A percentile compares a stretch with the other conserved stretches of the same genome.
These are phyloP conservation scores for Conidiobolus incongruus DNA, from an alignment of 371 early-diverging fungal species.

Conservation along the genomic window DNA sequence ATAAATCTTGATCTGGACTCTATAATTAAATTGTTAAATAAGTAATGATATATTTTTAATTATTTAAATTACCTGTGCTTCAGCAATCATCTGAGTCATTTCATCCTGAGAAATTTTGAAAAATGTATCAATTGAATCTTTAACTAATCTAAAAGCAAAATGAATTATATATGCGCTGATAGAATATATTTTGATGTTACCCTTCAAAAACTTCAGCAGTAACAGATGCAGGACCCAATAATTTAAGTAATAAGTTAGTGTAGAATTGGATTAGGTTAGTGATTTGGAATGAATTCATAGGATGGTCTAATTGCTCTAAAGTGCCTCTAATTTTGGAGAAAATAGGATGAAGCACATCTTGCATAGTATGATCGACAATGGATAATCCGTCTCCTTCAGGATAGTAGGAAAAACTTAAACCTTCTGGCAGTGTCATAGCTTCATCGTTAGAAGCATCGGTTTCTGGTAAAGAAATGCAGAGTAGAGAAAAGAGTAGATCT, in stretches of 20 bases:
- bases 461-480: background rate
- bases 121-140: background rate
- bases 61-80: background rate
- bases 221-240: background rate
- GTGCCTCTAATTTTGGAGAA: too few species aligned
- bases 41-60: too few species aligned
- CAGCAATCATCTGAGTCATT: background rate
- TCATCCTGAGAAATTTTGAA: background rate
- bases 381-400: too few species aligned
- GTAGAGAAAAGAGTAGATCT: background rate
- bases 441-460: too few species aligned
- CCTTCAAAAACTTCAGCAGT: background rate
- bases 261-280: conserved; percentile 1
- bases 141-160: too few species aligned
- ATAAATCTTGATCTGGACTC: background rate
- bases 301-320: background rate
- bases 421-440: too few species aligned
- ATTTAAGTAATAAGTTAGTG: background rate
- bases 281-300: background rate
- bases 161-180: too few species aligned
- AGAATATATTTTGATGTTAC: background rate
- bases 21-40: too few species aligned
- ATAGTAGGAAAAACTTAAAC: too few species aligned
- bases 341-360: too few species aligned
- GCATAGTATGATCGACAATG: too few species aligned